Evolutionary conservation across 2,329 filamentous ascomycete species (phyloP).

Genomic region (Cladosporium sp.): DNA sequence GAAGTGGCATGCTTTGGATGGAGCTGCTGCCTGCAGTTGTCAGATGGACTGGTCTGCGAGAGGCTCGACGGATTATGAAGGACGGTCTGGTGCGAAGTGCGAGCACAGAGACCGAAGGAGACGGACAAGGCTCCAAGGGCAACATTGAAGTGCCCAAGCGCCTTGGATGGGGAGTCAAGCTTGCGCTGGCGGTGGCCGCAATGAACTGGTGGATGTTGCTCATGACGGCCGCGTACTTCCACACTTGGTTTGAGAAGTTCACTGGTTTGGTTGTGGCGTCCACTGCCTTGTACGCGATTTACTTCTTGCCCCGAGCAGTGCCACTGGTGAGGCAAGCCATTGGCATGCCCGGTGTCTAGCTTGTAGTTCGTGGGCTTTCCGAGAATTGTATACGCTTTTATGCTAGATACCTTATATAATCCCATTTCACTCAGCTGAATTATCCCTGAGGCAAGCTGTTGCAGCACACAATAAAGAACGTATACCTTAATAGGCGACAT

Average conservation of each 20-base stretch:
- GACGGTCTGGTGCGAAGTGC: constrained; percentile 62
- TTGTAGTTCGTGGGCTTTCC: no score
- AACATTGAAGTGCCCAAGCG: constrained; percentile 40
- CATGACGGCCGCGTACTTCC: constrained; percentile 98
- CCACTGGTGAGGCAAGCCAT: constrained; percentile 44
- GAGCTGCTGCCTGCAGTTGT: constrained; percentile 69
- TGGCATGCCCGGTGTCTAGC: constrained; percentile 47
- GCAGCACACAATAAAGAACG: background rate
- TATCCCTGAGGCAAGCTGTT: background rate
- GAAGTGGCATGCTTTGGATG: constrained; percentile 76
- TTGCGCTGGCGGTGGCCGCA: constrained; percentile 58
- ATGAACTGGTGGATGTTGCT: constrained; percentile 93
- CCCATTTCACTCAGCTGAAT: background rate
- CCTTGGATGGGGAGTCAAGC: constrained; percentile 53
- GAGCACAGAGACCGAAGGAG: constrained; percentile 42
- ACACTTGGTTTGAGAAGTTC: constrained; percentile 96
- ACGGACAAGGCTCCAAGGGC: constrained; percentile 41
- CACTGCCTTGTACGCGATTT: constrained; percentile 46
- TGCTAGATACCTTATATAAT: background rate
- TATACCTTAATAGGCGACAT: background rate
- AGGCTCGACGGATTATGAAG: constrained; percentile 63
- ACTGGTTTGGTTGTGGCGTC: constrained; percentile 53
- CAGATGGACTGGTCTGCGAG: constrained; percentile 48
- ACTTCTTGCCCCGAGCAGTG: constrained; percentile 50
- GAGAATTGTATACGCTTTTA: background rate